Evolutionary conservation across 257 asterid genomes (phyloP).

Genomic region (Nicotiana obtusifolia): DNA sequence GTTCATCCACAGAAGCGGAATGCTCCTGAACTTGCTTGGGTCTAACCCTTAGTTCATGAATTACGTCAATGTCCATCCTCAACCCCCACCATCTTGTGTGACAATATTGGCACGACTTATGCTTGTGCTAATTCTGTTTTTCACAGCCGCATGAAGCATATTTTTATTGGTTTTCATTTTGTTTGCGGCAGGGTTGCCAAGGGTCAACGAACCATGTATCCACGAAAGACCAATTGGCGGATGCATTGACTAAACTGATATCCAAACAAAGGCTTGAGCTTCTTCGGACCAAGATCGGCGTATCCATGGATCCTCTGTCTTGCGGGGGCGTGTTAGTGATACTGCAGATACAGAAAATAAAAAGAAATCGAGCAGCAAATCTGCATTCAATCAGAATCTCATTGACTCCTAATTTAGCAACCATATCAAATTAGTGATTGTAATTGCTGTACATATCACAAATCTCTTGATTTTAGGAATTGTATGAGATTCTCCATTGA

Average conservation of each 20-base stretch:
- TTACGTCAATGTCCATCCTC: background rate
- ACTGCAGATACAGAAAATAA: background rate
- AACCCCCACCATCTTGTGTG: background rate
- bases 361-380: background rate
- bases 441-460: background rate
- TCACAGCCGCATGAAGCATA: background rate
- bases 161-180: background rate
- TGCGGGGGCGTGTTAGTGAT: background rate
- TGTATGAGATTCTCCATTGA: background rate
- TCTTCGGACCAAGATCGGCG: background rate
- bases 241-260: background rate
- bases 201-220: background rate
- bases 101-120: background rate
- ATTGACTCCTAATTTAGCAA: background rate
- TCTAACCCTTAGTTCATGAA: background rate
- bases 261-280: background rate
- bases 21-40: background rate
- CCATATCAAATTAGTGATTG: background rate
- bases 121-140: background rate
- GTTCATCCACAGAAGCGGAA: no score
- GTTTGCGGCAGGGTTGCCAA: background rate
- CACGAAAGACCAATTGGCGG: background rate
- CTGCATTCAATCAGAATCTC: background rate
- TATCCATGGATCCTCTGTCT: background rate
- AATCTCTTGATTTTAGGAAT: background rate